A percentile compares a stretch with the other conserved stretches of the same genome.
Conservation (phyloP, 352 stramenopile species). For the Aphanomyces stellatus region DNA sequence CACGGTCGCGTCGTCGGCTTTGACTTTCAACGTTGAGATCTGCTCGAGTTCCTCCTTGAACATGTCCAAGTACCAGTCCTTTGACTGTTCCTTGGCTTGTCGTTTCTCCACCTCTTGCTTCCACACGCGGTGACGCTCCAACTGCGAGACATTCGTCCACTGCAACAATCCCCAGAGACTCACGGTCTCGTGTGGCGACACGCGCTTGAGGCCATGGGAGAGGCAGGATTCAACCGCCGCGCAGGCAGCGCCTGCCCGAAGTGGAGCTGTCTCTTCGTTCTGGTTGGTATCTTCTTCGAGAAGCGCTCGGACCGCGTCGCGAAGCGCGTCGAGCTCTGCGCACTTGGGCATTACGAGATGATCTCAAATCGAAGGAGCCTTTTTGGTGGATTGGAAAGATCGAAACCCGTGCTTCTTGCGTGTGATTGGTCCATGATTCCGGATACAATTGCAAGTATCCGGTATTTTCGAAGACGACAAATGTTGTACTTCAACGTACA, state of each 20-base stretch:
- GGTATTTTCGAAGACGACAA: too few species aligned
- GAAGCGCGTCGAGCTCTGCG: background rate
- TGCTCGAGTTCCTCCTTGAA: slow-evolving; percentile 11
- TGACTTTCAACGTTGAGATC: background rate
- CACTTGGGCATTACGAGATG: slow-evolving; percentile 12
- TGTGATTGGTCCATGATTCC: background rate
- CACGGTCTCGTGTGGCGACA: slow-evolving; percentile 11
- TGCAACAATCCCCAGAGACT: slow-evolving; percentile 11
- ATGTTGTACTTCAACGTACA: too few species aligned
- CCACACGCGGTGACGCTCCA: slow-evolving; percentile 8
- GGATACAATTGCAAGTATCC: background rate
- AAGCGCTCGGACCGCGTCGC: slow-evolving; percentile 6
- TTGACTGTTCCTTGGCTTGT: background rate
- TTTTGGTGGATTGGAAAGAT: too few species aligned
- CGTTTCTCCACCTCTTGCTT: background rate
- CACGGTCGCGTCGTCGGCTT: background rate
- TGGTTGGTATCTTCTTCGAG: background rate
- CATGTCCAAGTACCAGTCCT: slow-evolving; percentile 17
- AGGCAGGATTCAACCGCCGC: slow-evolving; percentile 11
- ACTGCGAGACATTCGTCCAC: slow-evolving; percentile 19
- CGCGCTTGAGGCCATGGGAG: slow-evolving; percentile 14
- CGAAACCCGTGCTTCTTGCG: background rate
- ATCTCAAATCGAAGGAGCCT: too few species aligned
- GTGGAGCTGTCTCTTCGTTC: background rate
- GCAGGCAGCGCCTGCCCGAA: background rate